phyloP scores from a whole-genome alignment of 768 basidiomycete species.

The Phanerodontia chrysosporium region DNA sequence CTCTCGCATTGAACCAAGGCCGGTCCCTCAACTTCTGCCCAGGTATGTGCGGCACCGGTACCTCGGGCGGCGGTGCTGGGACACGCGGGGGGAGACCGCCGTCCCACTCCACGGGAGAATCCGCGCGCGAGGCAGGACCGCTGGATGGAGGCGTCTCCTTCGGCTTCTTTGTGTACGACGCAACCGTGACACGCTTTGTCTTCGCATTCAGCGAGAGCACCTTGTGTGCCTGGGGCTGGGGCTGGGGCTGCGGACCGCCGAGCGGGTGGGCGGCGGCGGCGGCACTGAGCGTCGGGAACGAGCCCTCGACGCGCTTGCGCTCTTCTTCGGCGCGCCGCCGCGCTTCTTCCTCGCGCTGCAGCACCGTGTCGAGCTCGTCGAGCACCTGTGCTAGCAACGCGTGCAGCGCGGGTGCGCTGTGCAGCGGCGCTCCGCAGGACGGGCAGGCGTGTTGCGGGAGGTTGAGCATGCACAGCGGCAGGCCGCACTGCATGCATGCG shows the following conservation, averaged over 20 bases:
- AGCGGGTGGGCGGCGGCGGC: neutral
- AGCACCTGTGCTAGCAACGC: neutral
- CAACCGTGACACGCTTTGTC: neutral
- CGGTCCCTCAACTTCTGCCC: neutral
- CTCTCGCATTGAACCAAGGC: slow-evolving; percentile 1
- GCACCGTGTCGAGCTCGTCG: neutral
- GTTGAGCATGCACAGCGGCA: slow-evolving; percentile 1
- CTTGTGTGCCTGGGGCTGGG: neutral
- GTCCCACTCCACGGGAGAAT: neutral
- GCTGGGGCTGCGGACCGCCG: neutral
- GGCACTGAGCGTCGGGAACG: neutral
- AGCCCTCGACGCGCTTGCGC: neutral
- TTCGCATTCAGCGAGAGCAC: neutral
- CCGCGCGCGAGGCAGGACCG: neutral
- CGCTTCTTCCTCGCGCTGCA: neutral
- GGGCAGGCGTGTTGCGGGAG: neutral
- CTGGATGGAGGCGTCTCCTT: neutral
- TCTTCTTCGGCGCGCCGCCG: neutral
- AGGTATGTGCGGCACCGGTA: neutral
- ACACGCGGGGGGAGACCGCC: neutral
- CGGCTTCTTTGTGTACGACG: neutral
- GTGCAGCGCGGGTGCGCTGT: neutral
- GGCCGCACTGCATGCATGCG: slow-evolving; percentile 1
- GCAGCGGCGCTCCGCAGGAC: neutral
- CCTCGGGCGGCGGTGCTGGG: neutral